Evolutionary conservation across 2,329 filamentous ascomycete genomes (phyloP).

Genomic region (Elsinoe arachidis): DNA sequence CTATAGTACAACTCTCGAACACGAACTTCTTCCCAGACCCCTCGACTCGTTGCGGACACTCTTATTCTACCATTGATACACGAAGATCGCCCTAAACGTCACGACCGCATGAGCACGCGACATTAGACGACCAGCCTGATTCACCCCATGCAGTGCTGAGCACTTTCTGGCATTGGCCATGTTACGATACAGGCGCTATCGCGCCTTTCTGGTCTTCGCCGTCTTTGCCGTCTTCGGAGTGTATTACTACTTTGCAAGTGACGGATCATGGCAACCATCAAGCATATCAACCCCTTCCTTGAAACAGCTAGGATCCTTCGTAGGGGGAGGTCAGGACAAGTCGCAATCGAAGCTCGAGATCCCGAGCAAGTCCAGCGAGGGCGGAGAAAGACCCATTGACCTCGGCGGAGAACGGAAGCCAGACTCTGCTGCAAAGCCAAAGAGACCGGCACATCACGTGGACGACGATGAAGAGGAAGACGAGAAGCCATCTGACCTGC

Average conservation of each 20-base stretch:
- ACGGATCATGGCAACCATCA: slow-evolving; percentile 12
- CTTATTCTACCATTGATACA: not conserved
- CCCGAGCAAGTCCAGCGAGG: not conserved
- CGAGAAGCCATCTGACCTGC: slow-evolving; percentile 7
- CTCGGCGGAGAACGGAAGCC: slow-evolving; percentile 10
- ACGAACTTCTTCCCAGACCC: not conserved
- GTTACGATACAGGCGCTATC: slow-evolving; percentile 53
- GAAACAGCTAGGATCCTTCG: slow-evolving; percentile 7
- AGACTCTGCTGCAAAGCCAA: not conserved
- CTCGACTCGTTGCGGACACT: not conserved
- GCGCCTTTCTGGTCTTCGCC: slow-evolving; percentile 50
- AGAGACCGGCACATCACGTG: not conserved
- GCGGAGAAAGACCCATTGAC: not conserved
- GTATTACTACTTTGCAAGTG: slow-evolving; percentile 39
- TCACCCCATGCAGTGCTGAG: not conserved
- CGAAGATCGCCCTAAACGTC: not conserved
- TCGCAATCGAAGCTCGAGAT: slow-evolving; percentile 3
- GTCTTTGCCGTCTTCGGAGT: slow-evolving; percentile 47
- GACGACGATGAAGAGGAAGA: not conserved
- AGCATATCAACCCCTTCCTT: slow-evolving; percentile 15
- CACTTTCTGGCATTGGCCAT: slow-evolving; percentile 29
- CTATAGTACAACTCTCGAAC: not conserved
- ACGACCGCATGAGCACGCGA: not conserved
- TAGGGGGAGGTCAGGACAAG: slow-evolving; percentile 2
- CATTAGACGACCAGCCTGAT: not conserved